Percentiles rank a stretch among this genome's conserved stretches.
phyloP scores from a whole-genome alignment of 2,329 filamentous ascomycete species.

The Fusarium coicis region DNA sequence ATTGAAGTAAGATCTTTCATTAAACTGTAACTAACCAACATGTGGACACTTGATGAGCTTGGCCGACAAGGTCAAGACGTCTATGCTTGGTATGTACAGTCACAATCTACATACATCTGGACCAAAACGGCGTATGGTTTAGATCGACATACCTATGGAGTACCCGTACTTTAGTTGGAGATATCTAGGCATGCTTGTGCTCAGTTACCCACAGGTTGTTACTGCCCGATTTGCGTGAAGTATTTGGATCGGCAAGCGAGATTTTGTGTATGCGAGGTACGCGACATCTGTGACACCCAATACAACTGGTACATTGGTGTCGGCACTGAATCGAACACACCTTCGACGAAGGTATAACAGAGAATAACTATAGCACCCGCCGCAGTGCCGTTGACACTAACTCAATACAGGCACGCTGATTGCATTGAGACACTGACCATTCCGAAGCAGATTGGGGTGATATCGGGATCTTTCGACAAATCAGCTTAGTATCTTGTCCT shows the following conservation, averaged over 20 bases:
- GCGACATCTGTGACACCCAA: not conserved
- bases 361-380: not conserved
- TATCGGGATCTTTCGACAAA: not conserved
- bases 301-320: slow-evolving; percentile 7
- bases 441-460: not conserved
- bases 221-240: not conserved
- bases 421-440: not conserved
- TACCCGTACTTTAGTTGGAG: not conserved
- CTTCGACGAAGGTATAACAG: not conserved
- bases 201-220: not conserved
- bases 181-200: not conserved
- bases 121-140: not conserved
- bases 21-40: not conserved
- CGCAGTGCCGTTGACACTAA: not conserved
- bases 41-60: not conserved
- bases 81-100: not conserved
- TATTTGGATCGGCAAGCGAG: slow-evolving; percentile 30
- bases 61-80: not conserved
- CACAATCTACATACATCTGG: not conserved
- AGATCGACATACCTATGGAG: not conserved
- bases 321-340: not conserved
- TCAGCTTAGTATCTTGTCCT: not conserved
- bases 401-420: not conserved
- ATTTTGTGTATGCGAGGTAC: slow-evolving; percentile 21
- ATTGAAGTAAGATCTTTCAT: not conserved